Evolutionary conservation across 2,329 filamentous ascomycete species (phyloP).

Genomic region (Neofusicoccum sp.): DNA sequence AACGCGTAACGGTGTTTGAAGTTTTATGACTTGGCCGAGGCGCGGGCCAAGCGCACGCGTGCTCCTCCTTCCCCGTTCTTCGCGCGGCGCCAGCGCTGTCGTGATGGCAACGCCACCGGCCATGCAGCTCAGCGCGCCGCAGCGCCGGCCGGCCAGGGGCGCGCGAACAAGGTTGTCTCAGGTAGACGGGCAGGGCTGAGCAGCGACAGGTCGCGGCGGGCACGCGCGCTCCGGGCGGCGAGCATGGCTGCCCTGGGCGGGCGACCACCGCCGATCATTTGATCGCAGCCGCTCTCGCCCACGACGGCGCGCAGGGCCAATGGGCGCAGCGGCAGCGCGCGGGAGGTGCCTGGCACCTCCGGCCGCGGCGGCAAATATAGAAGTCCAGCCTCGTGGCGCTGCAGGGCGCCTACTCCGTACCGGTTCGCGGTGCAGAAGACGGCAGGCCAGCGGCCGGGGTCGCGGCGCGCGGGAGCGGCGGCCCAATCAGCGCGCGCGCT

Average conservation of each 20-base stretch:
- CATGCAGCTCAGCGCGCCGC: neutral
- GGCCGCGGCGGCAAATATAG: neutral
- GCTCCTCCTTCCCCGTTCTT: neutral
- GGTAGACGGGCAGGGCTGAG: conserved; percentile 11
- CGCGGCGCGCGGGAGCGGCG: neutral
- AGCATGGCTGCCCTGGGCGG: neutral
- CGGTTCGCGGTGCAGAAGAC: neutral
- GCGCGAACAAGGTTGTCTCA: neutral
- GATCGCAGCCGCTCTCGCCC: neutral
- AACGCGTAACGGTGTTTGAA: conserved; percentile 12
- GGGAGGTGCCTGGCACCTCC: neutral
- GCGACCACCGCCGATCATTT: neutral
- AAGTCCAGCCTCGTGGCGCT: neutral
- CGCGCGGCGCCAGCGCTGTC: neutral
- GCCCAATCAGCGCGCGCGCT: neutral
- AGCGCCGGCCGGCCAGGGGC: neutral
- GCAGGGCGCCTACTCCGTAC: neutral
- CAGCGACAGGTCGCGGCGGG: neutral
- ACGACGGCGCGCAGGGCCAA: neutral
- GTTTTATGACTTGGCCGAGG: conserved; percentile 15
- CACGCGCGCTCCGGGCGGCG: neutral
- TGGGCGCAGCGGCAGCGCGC: neutral
- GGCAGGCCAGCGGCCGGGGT: neutral
- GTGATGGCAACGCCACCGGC: neutral
- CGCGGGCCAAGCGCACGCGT: neutral